Evolutionary conservation across 805 yeast species (phyloP).

Genomic region (Nakazawaea peltata): DNA sequence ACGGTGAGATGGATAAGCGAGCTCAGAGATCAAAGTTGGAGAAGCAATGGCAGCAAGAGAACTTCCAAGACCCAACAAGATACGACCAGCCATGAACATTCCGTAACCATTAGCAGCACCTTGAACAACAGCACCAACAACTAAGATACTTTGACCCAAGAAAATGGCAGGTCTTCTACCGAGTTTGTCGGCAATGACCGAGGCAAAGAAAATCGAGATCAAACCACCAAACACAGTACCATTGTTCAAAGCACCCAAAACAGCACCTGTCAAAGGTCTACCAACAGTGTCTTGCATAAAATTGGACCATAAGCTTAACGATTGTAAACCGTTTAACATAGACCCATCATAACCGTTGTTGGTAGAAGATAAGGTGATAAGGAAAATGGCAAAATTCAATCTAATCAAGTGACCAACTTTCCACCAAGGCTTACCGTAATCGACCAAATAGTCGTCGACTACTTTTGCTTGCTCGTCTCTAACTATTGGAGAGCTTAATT

Average conservation of each 20-base stretch:
- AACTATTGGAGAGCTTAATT: too few relatives aligned
- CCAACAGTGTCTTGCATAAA: slow-evolving; percentile 30
- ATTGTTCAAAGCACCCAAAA: slow-evolving; percentile 30
- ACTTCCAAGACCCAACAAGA: slow-evolving; percentile 35
- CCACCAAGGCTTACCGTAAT: slow-evolving; percentile 25
- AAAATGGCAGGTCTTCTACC: slow-evolving; percentile 28
- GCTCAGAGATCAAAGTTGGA: slow-evolving; percentile 37
- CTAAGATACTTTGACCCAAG: slow-evolving; percentile 2
- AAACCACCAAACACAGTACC: slow-evolving; percentile 34
- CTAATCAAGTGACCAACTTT: slow-evolving; percentile 27
- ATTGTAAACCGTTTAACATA: slow-evolving; percentile 42
- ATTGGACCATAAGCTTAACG: slow-evolving; percentile 30
- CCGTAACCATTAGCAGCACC: slow-evolving; percentile 16
- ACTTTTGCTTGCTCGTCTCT: background rate
- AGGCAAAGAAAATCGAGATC: slow-evolving; percentile 20
- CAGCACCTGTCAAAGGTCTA: slow-evolving; percentile 31
- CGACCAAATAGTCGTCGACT: slow-evolving; percentile 8
- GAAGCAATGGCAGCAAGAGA: slow-evolving; percentile 29
- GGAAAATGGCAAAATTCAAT: slow-evolving; percentile 26
- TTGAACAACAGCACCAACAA: slow-evolving; percentile 8
- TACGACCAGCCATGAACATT: slow-evolving; percentile 29
- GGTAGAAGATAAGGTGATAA: slow-evolving; percentile 37
- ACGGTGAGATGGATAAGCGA: slow-evolving; percentile 34
- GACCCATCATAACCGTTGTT: slow-evolving; percentile 41
- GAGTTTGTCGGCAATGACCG: slow-evolving; percentile 24